Evolutionary conservation across 371 early-diverging fungal genomes (phyloP).

Genomic region (Furculomyces boomerangus): DNA sequence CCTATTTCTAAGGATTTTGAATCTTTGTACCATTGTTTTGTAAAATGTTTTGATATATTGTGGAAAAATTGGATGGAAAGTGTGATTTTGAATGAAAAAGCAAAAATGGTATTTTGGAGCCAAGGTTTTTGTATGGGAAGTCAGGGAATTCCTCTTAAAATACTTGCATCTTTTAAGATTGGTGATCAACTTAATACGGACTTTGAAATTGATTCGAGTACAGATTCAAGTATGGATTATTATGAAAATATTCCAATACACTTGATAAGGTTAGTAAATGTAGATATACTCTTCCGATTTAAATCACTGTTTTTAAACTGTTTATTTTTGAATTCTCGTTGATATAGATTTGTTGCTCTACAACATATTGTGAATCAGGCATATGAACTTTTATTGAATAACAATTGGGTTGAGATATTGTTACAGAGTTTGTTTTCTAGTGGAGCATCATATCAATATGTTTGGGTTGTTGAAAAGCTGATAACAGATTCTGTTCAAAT

Average conservation of each 20-base stretch:
- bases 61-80: neutral
- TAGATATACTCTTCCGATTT: neutral
- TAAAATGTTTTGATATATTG: neutral
- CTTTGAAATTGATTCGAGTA: neutral
- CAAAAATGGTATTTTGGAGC: neutral
- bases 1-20: neutral
- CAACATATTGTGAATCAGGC: neutral
- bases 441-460: neutral
- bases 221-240: neutral
- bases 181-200: neutral
- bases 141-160: neutral
- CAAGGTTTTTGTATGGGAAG: neutral
- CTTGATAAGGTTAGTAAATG: neutral
- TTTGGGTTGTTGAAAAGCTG: neutral
- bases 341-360: neutral
- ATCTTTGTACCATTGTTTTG: neutral
- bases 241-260: slow-evolving; percentile 1
- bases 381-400: neutral
- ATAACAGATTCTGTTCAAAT: neutral
- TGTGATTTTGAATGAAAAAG: neutral
- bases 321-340: neutral
- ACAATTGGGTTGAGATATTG: neutral
- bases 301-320: neutral
- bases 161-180: neutral
- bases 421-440: neutral